These are phyloP conservation scores for Umbelopsis sp. DNA, from an alignment of 192 early-diverging fungal genomes.

Conservation along the genomic window DNA sequence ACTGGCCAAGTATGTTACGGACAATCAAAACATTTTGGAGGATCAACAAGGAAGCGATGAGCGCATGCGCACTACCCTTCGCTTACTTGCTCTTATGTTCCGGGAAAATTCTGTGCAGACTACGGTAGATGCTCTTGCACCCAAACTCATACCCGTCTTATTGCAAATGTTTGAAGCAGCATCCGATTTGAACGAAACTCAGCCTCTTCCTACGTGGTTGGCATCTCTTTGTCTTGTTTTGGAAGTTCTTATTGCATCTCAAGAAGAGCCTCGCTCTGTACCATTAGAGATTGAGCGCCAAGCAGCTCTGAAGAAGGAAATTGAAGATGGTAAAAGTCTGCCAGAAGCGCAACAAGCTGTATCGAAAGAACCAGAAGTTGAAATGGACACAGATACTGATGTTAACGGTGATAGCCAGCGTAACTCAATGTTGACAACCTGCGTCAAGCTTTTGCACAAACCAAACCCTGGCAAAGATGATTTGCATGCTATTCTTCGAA, in stretches of 20 bases:
- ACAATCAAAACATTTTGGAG: constrained; percentile 27
- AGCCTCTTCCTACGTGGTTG: constrained; percentile 51
- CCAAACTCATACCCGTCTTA: constrained; percentile 27
- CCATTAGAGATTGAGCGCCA: constrained; percentile 31
- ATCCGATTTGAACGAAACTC: constrained; percentile 17
- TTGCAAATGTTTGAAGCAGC: constrained; percentile 26
- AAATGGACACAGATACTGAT: constrained; percentile 42
- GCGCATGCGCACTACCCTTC: constrained; percentile 33
- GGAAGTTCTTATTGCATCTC: constrained; percentile 62
- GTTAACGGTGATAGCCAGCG: constrained; percentile 30
- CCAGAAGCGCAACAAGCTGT: constrained; percentile 20
- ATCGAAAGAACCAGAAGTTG: constrained; percentile 31
- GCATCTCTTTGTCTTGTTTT: constrained; percentile 64
- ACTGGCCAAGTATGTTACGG: constrained; percentile 27
- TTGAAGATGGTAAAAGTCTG: constrained; percentile 1
- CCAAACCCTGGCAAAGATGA: constrained; percentile 49
- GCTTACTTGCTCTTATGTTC: constrained; percentile 64
- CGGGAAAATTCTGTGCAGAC: constrained; percentile 59
- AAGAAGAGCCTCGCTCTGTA: constrained; percentile 61
- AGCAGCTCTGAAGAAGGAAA: constrained; percentile 14
- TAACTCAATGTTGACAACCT: constrained; percentile 39
- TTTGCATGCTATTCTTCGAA: constrained; percentile 72
- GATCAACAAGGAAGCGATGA: constrained; percentile 1
- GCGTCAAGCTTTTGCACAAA: constrained; percentile 42
- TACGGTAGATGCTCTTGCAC: constrained; percentile 35